A percentile compares a stretch with the other conserved stretches of the same genome.
These are phyloP conservation scores for Oidiodendron maius DNA, from an alignment of 495 filamentous ascomycete species.

Conservation along the genomic window DNA sequence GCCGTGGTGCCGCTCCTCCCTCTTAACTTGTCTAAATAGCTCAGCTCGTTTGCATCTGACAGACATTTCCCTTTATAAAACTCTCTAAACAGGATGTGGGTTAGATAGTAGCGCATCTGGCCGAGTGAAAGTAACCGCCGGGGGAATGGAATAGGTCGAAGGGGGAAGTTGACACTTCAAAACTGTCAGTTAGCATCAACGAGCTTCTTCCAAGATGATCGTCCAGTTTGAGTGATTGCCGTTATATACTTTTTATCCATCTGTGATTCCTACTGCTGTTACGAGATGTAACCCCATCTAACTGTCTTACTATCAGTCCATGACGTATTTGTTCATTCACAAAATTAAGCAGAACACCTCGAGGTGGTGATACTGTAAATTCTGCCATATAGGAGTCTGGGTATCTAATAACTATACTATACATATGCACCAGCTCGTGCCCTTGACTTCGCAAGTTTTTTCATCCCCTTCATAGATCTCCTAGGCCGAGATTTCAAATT, in stretches of 20 bases:
- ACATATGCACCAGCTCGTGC: too few relatives aligned
- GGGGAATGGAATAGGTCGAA: constrained; percentile 33
- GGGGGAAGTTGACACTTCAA: constrained; percentile 37
- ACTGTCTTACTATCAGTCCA: too few relatives aligned
- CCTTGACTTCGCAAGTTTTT: constrained; percentile 41
- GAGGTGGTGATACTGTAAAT: too few relatives aligned
- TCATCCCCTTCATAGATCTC: constrained; percentile 53
- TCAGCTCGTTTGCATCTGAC: constrained; percentile 29
- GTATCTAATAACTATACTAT: too few relatives aligned
- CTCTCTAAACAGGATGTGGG: constrained; percentile 39
- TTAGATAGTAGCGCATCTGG: constrained; percentile 39
- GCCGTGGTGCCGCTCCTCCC: constrained; percentile 78
- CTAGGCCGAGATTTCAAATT: constrained; percentile 35
- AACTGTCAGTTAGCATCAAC: constrained; percentile 28
- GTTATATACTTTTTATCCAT: too few relatives aligned
- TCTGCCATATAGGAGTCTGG: too few relatives aligned
- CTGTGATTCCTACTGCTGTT: too few relatives aligned
- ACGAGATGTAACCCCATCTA: too few relatives aligned
- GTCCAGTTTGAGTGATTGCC: too few relatives aligned
- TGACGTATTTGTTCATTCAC: too few relatives aligned
- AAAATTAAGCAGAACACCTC: too few relatives aligned
- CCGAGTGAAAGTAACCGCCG: constrained; percentile 45
- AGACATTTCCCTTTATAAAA: constrained; percentile 39
- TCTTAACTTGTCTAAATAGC: constrained; percentile 42
- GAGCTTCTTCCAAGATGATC: constrained; percentile 26